Evolutionary conservation across 495 filamentous ascomycete species (phyloP).

Genomic region (Jackrogersella multiformis): DNA sequence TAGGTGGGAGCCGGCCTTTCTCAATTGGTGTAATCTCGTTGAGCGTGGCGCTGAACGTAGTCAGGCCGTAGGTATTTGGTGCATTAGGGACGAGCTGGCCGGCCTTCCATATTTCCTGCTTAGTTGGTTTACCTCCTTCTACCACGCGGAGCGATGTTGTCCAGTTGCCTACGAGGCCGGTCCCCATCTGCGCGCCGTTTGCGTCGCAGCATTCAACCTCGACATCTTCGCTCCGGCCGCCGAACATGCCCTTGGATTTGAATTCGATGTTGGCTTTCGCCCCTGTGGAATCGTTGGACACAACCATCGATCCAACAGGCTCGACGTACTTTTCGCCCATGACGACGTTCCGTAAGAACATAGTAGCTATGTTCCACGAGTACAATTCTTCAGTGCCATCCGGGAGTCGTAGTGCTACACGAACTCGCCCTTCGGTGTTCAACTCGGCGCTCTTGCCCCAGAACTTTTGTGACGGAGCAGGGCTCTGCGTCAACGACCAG

Average conservation of each 20-base stretch:
- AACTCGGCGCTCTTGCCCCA: conserved; percentile 97
- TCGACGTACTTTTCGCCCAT: conserved; percentile 98
- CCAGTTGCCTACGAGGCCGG: conserved; percentile 83
- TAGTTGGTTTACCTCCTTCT: conserved; percentile 63
- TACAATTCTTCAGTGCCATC: conserved; percentile 78
- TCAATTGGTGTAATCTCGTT: conserved; percentile 91
- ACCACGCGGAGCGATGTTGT: conserved; percentile 72
- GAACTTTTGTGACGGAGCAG: conserved; percentile 92
- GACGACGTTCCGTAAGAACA: conserved; percentile 94
- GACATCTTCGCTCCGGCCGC: conserved; percentile 91
- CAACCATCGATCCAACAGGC: conserved; percentile 85
- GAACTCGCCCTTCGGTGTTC: conserved; percentile 85
- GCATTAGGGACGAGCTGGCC: conserved; percentile 80
- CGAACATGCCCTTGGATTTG: conserved; percentile 94
- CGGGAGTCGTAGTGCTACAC: conserved; percentile 68
- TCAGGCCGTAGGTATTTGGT: conserved; percentile 83
- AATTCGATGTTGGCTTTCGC: conserved; percentile 84
- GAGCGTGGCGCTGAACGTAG: conserved; percentile 81
- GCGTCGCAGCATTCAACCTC: conserved; percentile 73
- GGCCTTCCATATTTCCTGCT: conserved; percentile 77
- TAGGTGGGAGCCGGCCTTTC: conserved; percentile 73
- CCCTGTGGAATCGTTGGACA: conserved; percentile 82
- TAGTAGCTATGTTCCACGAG: conserved; percentile 84
- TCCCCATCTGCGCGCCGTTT: conserved; percentile 66
- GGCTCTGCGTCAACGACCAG: conserved; percentile 88